A percentile compares a stretch with the other conserved stretches of the same genome.
phyloP scores from a whole-genome alignment of 2,329 filamentous ascomycete species.

The Periconia digitata region DNA sequence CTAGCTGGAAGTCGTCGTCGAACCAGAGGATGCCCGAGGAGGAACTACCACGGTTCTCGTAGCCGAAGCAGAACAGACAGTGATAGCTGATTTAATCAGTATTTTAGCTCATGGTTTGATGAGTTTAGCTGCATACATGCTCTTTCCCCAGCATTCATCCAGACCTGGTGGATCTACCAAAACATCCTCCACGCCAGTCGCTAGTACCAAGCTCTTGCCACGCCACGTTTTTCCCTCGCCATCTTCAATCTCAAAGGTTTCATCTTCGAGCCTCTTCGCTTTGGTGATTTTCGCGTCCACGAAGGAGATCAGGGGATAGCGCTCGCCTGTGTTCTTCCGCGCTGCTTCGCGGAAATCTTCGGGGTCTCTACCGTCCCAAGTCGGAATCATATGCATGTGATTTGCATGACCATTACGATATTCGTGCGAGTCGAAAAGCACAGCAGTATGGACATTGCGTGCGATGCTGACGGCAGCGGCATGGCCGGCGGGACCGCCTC shows the following conservation, averaged over 20 bases:
- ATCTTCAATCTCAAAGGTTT: constrained; percentile 41
- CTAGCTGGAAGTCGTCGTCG: constrained; percentile 17
- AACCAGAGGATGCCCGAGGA: neutral
- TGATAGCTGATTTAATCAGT: constrained; percentile 2
- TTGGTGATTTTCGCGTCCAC: neutral
- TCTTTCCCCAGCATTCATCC: constrained; percentile 1
- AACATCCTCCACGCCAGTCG: constrained; percentile 54
- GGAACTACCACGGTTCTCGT: neutral
- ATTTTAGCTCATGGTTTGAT: neutral
- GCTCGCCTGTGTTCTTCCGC: neutral
- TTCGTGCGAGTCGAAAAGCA: constrained; percentile 42
- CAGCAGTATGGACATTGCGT: constrained; percentile 36
- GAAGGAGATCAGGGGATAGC: constrained; percentile 2
- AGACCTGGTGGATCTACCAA: constrained; percentile 52
- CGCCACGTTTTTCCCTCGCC: constrained; percentile 43
- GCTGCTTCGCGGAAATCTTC: constrained; percentile 1
- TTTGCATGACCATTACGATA: constrained; percentile 42
- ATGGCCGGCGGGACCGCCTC: constrained; percentile 46
- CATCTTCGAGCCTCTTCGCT: neutral
- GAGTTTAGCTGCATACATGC: neutral
- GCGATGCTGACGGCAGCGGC: constrained; percentile 35
- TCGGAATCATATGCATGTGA: constrained; percentile 41
- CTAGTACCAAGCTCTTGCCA: constrained; percentile 56
- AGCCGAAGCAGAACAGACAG: constrained; percentile 1
- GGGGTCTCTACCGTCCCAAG: constrained; percentile 1